phyloP scores from a whole-genome alignment of 768 basidiomycete genomes.

The Psilocybe azurescens region DNA sequence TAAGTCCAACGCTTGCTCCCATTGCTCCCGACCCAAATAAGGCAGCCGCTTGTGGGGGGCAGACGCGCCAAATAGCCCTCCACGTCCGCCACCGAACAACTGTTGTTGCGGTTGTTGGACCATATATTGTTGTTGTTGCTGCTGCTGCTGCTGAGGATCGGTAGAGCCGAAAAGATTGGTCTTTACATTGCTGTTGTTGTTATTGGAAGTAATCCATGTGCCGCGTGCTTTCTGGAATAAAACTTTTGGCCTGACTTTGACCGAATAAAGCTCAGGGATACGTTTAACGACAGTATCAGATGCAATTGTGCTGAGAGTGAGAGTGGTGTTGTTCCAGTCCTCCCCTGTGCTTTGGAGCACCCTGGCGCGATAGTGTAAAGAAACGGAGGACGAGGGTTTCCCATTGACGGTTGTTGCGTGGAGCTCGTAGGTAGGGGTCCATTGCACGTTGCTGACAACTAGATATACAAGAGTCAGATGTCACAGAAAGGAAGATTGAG shows the following conservation, averaged over 20 bases:
- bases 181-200: too few species aligned
- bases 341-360: slow-evolving; percentile 64
- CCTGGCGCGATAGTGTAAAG: slow-evolving; percentile 60
- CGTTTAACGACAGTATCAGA: slow-evolving; percentile 37
- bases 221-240: neutral
- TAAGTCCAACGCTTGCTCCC: too few species aligned
- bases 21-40: too few species aligned
- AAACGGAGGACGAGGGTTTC: slow-evolving; percentile 46
- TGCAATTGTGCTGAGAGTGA: slow-evolving; percentile 58
- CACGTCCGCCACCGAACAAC: neutral
- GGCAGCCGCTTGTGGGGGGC: too few species aligned
- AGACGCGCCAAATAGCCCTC: neutral
- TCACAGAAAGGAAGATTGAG: neutral
- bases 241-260: slow-evolving; percentile 33
- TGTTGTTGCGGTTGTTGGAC: slow-evolving; percentile 17
- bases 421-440: slow-evolving; percentile 64
- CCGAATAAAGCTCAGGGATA: slow-evolving; percentile 38
- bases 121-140: slow-evolving; percentile 10
- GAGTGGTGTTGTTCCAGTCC: slow-evolving; percentile 55
- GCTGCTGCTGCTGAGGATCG: neutral
- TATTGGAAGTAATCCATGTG: too few species aligned
- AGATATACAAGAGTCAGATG: neutral
- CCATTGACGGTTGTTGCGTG: slow-evolving; percentile 54
- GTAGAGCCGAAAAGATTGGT: too few species aligned
- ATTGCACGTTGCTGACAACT: slow-evolving; percentile 58